Evolutionary conservation across 1,284 basidiomycete species (phyloP).

Genomic region (Trichosporon coremiiforme): DNA sequence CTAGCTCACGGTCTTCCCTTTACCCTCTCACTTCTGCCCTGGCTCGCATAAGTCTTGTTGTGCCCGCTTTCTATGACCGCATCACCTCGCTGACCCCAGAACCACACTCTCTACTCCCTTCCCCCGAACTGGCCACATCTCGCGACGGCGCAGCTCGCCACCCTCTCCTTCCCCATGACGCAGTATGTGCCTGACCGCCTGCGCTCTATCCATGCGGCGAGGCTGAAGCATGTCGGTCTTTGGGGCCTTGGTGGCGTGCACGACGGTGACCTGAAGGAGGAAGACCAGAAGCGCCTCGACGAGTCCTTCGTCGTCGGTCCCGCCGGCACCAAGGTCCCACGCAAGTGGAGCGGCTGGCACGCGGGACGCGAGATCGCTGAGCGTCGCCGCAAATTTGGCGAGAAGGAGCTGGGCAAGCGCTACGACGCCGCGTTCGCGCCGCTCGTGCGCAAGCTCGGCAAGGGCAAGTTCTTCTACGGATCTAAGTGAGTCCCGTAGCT

Average conservation of each 20-base stretch:
- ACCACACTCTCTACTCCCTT: constrained; percentile 52
- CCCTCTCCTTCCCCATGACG: constrained; percentile 45
- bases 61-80: no score
- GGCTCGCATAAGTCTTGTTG: no score
- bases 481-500: constrained; percentile 31
- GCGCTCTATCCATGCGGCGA: constrained; percentile 39
- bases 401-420: constrained; percentile 37
- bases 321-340: constrained; percentile 45
- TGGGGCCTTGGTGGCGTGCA: constrained; percentile 50
- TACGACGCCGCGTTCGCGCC: constrained; percentile 40
- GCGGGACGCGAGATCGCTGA: constrained; percentile 43
- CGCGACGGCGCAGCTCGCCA: constrained; percentile 38
- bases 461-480: constrained; percentile 41
- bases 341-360: constrained; percentile 45
- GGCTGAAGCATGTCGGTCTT: constrained; percentile 46
- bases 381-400: constrained; percentile 43
- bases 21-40: no score
- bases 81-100: constrained; percentile 36
- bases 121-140: constrained; percentile 47
- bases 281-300: constrained; percentile 39
- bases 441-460: constrained; percentile 40
- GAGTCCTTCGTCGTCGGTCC: constrained; percentile 45
- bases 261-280: constrained; percentile 41
- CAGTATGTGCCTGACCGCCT: constrained; percentile 51
- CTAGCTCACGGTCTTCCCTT: no score